Percentiles rank a stretch among this genome's conserved stretches.
Conservation (phyloP, 2,329 filamentous ascomycete genomes). For the Penicillium oxalicum region DNA sequence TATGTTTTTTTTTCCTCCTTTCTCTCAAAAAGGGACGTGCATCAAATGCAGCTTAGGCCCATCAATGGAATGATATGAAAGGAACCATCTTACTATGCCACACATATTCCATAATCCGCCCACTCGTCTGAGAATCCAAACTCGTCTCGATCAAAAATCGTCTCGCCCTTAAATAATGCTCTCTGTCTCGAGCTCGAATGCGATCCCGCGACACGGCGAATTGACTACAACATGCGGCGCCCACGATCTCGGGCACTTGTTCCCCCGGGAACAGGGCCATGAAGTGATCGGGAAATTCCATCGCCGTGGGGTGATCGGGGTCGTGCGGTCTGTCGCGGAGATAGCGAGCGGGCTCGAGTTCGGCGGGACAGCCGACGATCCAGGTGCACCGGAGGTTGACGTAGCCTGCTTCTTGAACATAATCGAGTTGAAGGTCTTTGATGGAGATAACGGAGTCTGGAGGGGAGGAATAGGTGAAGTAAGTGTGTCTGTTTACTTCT, state of each 20-base stretch:
- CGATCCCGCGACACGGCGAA: constrained; percentile 45
- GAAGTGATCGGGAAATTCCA: constrained; percentile 33
- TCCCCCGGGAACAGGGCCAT: constrained; percentile 38
- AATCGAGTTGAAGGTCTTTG: constrained; percentile 23
- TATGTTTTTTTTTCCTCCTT: too few relatives aligned
- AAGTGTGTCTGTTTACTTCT: too few relatives aligned
- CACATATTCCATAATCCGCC: constrained; percentile 49
- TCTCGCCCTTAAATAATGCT: constrained; percentile 43
- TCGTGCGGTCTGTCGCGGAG: constrained; percentile 25
- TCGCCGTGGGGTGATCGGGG: constrained; percentile 21
- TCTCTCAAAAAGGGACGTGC: too few relatives aligned
- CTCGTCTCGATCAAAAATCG: constrained; percentile 45
- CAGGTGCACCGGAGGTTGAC: constrained; percentile 31
- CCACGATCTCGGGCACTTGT: constrained; percentile 38
- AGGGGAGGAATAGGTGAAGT: neutral
- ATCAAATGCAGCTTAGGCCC: too few relatives aligned
- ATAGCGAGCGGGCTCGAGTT: constrained; percentile 30
- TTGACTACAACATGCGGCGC: constrained; percentile 48
- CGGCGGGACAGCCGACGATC: constrained; percentile 30
- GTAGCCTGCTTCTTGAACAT: constrained; percentile 30
- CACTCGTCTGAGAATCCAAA: constrained; percentile 42
- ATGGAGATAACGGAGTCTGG: constrained; percentile 23
- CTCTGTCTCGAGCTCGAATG: constrained; percentile 36
- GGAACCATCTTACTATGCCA: constrained; percentile 48
- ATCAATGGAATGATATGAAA: constrained; percentile 15